Conservation (phyloP, 2,329 filamentous ascomycete genomes). For the Simplicillium aogashimaense region DNA sequence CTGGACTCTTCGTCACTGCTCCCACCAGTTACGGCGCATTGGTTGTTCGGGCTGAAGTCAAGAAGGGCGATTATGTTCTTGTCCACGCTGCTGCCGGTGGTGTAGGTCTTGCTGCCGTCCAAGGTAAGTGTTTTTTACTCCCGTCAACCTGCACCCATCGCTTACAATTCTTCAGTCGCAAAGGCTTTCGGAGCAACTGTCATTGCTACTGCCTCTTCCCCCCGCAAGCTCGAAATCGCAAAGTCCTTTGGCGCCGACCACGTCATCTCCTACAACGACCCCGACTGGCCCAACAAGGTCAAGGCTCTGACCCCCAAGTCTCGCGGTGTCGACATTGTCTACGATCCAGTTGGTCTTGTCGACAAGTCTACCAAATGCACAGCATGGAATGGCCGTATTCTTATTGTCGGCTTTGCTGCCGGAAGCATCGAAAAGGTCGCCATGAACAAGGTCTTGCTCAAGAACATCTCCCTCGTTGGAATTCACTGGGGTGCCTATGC, state of each 20-base stretch:
- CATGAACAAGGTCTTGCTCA: constrained; percentile 83
- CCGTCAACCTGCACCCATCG: neutral
- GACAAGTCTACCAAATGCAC: constrained; percentile 84
- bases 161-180: constrained; percentile 44
- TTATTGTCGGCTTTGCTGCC: constrained; percentile 78
- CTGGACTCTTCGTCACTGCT: constrained; percentile 83
- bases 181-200: constrained; percentile 88
- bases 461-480: constrained; percentile 86
- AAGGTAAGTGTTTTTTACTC: constrained; percentile 33
- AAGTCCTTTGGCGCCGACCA: constrained; percentile 76
- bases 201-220: constrained; percentile 80
- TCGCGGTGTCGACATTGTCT: constrained; percentile 80
- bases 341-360: constrained; percentile 86
- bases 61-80: constrained; percentile 75
- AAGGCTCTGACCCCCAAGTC: constrained; percentile 67
- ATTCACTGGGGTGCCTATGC: constrained; percentile 87
- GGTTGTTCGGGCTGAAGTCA: constrained; percentile 66
- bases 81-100: constrained; percentile 90
- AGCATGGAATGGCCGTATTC: constrained; percentile 81
- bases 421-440: constrained; percentile 78
- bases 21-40: constrained; percentile 83
- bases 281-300: constrained; percentile 56
- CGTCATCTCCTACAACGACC: constrained; percentile 63
- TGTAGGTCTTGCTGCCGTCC: constrained; percentile 83
- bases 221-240: constrained; percentile 72